Percentiles rank a stretch among this genome's conserved stretches.
These are phyloP conservation scores for Pseudoscleropodium purum DNA, from an alignment of 225 moss, liverwort and hornwort species.

Conservation along the genomic window DNA sequence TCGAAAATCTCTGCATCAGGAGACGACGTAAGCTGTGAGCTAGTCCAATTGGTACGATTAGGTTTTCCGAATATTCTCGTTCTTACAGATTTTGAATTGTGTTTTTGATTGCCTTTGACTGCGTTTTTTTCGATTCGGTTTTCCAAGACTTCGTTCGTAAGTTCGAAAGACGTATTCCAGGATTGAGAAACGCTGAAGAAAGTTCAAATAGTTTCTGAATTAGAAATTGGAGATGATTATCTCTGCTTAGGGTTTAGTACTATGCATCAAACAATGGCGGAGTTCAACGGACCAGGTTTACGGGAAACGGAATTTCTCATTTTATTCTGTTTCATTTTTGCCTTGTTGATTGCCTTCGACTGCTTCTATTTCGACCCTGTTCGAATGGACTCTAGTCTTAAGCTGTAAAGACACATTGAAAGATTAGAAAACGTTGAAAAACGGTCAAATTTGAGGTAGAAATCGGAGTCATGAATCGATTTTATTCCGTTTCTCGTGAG, in stretches of 20 bases:
- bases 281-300: neutral
- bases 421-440: neutral
- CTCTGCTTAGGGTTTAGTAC: neutral
- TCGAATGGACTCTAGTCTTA: neutral
- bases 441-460: neutral
- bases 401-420: neutral
- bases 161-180: neutral
- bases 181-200: neutral
- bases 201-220: neutral
- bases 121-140: neutral
- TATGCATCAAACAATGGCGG: neutral
- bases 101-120: neutral
- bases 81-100: neutral
- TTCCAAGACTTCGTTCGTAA: neutral
- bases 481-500: neutral
- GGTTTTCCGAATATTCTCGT: neutral
- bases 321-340: neutral
- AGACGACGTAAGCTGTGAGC: neutral
- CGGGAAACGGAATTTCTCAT: neutral
- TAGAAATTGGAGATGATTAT: neutral
- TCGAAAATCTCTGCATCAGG: constrained; percentile 22
- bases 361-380: neutral
- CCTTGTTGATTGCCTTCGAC: neutral
- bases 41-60: neutral
- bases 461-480: neutral